Base-by-base conservation (phyloP, 495 filamentous ascomycete species). In the Durotheca rogersii region DNA sequence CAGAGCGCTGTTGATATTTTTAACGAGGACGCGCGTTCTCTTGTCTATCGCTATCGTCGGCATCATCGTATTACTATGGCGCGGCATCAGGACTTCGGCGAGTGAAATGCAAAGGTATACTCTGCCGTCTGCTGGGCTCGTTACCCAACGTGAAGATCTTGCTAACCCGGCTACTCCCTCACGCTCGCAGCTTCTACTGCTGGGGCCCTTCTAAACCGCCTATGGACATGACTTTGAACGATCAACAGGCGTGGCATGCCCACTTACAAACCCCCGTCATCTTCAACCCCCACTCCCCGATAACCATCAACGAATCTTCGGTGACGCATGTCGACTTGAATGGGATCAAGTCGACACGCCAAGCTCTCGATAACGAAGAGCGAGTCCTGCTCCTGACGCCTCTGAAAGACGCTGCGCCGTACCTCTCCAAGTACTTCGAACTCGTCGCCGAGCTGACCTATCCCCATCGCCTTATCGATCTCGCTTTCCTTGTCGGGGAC, bases 351-450 rank as follows among this genome's bases (percentile, higher is more conserved):
- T 95, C 92, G 2, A 91, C 91, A 25, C 74, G 77, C 34, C 81
- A 89, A 58, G 91, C 92, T 23, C 65, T 83, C 35, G 51, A 75
- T 47, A 95, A 91, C 65, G 76, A 86, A 53, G 94, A 98, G 70
- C 83, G 90, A 44, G 81, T 98, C n/a, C 83, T 98, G 36, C 87
- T 98, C 60, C 81, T 98, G 61, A 97, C 94, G 3, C 93, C 93
- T 25, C 76, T 98, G 35, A 87, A 91, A 70, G 91, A 98, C 69
- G 94, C 93, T 56, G 78, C 88, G 11, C 75, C 71, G 25, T 89
- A 86, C 70, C 76, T 98, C 34, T 75, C 78, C 39, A 86, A 90
- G 70, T 91, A 97, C 71, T 98, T 98, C 66, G 89, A 97, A 65
- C 84, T 98, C 12, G 75, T 98, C 51, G 84, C 84, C 56, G 82